Evolutionary conservation across 2,329 filamentous ascomycete species (phyloP).

Genomic region (Albophoma yamanashiensis): DNA sequence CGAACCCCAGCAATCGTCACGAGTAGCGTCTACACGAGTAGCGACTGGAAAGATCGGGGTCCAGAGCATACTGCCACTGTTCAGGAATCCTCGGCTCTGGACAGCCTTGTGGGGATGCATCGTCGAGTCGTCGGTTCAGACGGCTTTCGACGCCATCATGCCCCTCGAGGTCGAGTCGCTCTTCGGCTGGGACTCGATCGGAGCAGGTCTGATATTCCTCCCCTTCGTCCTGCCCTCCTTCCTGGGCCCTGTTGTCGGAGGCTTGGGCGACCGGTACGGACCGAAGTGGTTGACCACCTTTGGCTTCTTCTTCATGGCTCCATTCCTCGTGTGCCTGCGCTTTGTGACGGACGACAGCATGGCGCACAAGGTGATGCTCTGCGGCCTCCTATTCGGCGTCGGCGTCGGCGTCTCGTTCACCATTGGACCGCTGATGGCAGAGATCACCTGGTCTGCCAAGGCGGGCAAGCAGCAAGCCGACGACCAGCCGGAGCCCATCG

Average conservation of each 20-base stretch:
- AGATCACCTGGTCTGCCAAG: constrained; percentile 22
- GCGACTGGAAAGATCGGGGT: neutral
- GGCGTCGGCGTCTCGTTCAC: constrained; percentile 19
- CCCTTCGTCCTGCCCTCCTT: constrained; percentile 20
- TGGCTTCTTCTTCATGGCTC: constrained; percentile 20
- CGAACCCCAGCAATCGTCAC: too few species aligned
- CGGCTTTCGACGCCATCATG: constrained; percentile 22
- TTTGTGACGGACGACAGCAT: constrained; percentile 20
- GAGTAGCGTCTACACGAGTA: too few species aligned
- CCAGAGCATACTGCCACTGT: constrained; percentile 13
- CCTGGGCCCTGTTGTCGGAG: constrained; percentile 19
- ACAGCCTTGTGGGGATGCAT: constrained; percentile 22
- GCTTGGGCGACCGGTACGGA: constrained; percentile 20
- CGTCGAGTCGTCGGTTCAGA: constrained; percentile 19
- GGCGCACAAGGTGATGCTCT: constrained; percentile 19
- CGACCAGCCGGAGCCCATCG: constrained; percentile 14
- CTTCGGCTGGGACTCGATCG: constrained; percentile 22
- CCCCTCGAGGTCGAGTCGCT: constrained; percentile 17
- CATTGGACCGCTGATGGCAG: constrained; percentile 23
- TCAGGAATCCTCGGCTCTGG: constrained; percentile 20
- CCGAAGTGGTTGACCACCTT: constrained; percentile 21
- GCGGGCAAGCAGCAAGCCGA: constrained; percentile 7
- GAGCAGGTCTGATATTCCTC: constrained; percentile 22
- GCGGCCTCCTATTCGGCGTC: constrained; percentile 18
- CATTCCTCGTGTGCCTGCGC: constrained; percentile 21